Percentiles rank a stretch among this genome's conserved stretches.
Evolutionary conservation across 768 basidiomycete species (phyloP).

Genomic region (Naganishia kalamii): DNA sequence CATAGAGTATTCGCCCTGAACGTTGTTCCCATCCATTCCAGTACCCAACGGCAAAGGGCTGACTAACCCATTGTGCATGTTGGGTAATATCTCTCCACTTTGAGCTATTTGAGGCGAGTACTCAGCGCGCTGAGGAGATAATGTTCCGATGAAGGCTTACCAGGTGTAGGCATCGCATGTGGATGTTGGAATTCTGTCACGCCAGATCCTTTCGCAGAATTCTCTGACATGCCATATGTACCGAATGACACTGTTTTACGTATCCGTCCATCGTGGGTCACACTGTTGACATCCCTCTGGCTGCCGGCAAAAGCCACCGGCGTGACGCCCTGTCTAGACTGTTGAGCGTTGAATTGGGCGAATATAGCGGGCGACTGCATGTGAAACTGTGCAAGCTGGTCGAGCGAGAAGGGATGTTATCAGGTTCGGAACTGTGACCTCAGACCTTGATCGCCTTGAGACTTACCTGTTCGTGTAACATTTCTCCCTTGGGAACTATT

Average conservation of each 20-base stretch:
- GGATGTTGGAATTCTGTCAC: not conserved
- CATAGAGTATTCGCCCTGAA: slow-evolving; percentile 23
- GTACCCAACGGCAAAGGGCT: slow-evolving; percentile 33
- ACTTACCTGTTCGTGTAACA: slow-evolving; percentile 9
- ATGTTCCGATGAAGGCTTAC: slow-evolving; percentile 47
- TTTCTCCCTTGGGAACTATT: not conserved
- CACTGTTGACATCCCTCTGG: not conserved
- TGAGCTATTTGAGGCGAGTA: slow-evolving; percentile 48
- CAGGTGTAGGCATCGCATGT: slow-evolving; percentile 57
- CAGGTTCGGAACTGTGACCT: too few species aligned
- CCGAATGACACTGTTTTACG: slow-evolving; percentile 10
- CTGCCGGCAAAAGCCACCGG: slow-evolving; percentile 20
- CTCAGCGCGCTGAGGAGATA: not conserved
- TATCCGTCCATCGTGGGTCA: slow-evolving; percentile 32
- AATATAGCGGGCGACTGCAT: slow-evolving; percentile 45
- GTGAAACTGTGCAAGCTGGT: slow-evolving; percentile 43
- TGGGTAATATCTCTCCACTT: slow-evolving; percentile 55
- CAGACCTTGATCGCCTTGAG: not conserved
- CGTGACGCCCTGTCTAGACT: slow-evolving; percentile 32
- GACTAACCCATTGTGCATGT: slow-evolving; percentile 34
- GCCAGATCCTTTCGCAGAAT: not conserved
- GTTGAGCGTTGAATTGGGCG: slow-evolving; percentile 21
- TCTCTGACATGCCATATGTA: not conserved
- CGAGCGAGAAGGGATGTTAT: too few species aligned
- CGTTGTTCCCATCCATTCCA: not conserved